These are phyloP conservation scores for Metschnikowia hibisci DNA, from an alignment of 805 yeast genomes.

Conservation along the genomic window DNA sequence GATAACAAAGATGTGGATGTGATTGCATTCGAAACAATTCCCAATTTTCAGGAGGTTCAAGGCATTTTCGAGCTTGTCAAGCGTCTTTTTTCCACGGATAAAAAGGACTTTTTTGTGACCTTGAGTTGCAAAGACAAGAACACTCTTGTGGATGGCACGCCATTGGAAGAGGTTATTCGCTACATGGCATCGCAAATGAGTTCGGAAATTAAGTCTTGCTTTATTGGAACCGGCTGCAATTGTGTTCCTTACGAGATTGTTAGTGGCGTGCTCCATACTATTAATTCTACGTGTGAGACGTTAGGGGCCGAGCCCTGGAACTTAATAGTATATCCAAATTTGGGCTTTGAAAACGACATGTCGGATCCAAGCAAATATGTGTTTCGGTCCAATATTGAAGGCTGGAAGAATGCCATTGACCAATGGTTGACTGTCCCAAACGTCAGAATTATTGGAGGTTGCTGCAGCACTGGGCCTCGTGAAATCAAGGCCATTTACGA, in stretches of 20 bases:
- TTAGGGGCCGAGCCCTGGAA: conserved; percentile 25
- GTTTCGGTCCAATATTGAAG: conserved; percentile 16
- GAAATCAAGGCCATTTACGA: conserved; percentile 23
- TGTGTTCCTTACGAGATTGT: conserved; percentile 53
- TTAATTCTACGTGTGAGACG: conserved; percentile 19
- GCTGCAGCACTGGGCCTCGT: conserved; percentile 65
- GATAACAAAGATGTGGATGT: conserved; percentile 46
- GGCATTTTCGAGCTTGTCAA: conserved; percentile 43
- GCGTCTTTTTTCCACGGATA: conserved; percentile 18
- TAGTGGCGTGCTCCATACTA: conserved; percentile 33
- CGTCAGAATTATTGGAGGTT: conserved; percentile 61
- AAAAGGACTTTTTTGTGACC: conserved; percentile 46
- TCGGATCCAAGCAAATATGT: conserved; percentile 28
- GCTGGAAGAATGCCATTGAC: conserved; percentile 38
- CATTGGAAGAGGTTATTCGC: conserved; percentile 20
- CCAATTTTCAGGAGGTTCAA: conserved; percentile 54
- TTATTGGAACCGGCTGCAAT: conserved; percentile 61
- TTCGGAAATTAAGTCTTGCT: conserved; percentile 18
- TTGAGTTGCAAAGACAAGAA: conserved; percentile 25
- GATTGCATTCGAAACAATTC: conserved; percentile 70
- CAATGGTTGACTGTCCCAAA: conserved; percentile 41
- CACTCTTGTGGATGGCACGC: conserved; percentile 32
- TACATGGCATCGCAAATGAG: conserved; percentile 27
- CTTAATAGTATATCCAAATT: conserved; percentile 66
- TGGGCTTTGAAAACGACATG: conserved; percentile 64